Conservation (phyloP, 257 asterid species). For the Solanum microdontum region DNA sequence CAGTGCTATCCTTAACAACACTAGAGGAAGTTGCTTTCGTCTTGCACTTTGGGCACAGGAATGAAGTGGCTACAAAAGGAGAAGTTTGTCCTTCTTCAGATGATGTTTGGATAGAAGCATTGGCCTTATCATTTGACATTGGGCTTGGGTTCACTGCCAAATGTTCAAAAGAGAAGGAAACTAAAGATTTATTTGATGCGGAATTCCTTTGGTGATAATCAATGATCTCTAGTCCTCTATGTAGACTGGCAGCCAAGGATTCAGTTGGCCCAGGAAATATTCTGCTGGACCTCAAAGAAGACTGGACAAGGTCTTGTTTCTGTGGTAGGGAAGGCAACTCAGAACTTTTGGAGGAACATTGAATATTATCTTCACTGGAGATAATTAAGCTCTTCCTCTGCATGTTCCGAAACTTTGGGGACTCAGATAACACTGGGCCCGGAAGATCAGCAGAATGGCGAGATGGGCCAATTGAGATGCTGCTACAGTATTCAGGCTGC, state of each 20-base stretch:
- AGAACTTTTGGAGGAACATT: slow-evolving; percentile 22
- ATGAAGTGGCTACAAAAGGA: slow-evolving; percentile 20
- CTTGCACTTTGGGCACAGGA: slow-evolving; percentile 57
- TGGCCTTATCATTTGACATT: slow-evolving; percentile 32
- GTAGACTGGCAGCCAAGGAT: slow-evolving; percentile 85
- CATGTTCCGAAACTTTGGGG: slow-evolving; percentile 59
- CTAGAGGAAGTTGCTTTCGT: slow-evolving; percentile 17
- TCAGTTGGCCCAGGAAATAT: slow-evolving; percentile 65
- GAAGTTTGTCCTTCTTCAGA: slow-evolving; percentile 23
- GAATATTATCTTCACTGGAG: slow-evolving; percentile 23
- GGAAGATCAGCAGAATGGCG: slow-evolving; percentile 39
- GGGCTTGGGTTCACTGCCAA: slow-evolving; percentile 57
- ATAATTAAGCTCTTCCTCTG: slow-evolving; percentile 52
- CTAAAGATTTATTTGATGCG: slow-evolving; percentile 54
- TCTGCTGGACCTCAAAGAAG: slow-evolving; percentile 76
- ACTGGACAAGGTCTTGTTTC: slow-evolving; percentile 30
- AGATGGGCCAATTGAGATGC: slow-evolving; percentile 31
- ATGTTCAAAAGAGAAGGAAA: slow-evolving; percentile 84
- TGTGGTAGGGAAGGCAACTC: slow-evolving; percentile 22
- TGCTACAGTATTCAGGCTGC: slow-evolving; percentile 24
- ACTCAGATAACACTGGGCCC: slow-evolving; percentile 71
- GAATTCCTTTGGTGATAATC: slow-evolving; percentile 78
- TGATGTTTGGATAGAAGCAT: slow-evolving; percentile 41
- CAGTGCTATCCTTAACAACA: slow-evolving; percentile 28
- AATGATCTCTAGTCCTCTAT: slow-evolving; percentile 75